Percentiles rank a stretch among this genome's conserved stretches.
Evolutionary conservation across 495 filamentous ascomycete genomes (phyloP).

Genomic region (Neurospora tetrasperma): DNA sequence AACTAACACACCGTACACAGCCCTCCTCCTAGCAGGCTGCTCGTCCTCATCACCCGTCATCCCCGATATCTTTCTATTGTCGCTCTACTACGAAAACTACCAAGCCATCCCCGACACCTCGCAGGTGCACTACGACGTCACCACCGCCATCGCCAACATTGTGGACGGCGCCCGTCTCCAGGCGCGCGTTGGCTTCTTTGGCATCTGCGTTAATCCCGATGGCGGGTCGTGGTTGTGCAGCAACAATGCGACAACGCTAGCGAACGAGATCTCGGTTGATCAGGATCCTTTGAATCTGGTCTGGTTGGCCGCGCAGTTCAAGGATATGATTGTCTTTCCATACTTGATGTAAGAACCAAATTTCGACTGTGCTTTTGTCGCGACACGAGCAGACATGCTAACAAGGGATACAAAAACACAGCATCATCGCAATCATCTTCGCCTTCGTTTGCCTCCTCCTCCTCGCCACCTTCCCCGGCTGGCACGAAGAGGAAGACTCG

Average conservation of each 20-base stretch:
- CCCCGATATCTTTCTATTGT: slow-evolving; percentile 70
- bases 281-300: slow-evolving; percentile 74
- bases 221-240: slow-evolving; percentile 63
- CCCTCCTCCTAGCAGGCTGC: slow-evolving; percentile 69
- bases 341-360: slow-evolving; percentile 51
- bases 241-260: slow-evolving; percentile 68
- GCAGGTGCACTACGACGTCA: slow-evolving; percentile 78
- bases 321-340: slow-evolving; percentile 72
- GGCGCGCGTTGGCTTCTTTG: slow-evolving; percentile 60
- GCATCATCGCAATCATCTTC: slow-evolving; percentile 74
- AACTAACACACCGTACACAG: slow-evolving; percentile 27
- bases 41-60: slow-evolving; percentile 67
- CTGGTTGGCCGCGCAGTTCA: slow-evolving; percentile 70
- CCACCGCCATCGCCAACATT: slow-evolving; percentile 62
- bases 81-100: slow-evolving; percentile 61
- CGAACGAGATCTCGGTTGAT: slow-evolving; percentile 54
- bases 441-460: slow-evolving; percentile 67
- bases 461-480: slow-evolving; percentile 71
- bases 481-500: slow-evolving; percentile 62
- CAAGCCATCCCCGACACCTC: slow-evolving; percentile 55
- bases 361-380: too few relatives aligned
- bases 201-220: slow-evolving; percentile 66
- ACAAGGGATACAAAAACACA: slow-evolving; percentile 12
- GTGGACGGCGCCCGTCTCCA: slow-evolving; percentile 56
- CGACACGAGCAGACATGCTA: background rate